Percentiles rank a stretch among this genome's conserved stretches.
phyloP scores from a whole-genome alignment of 2,329 filamentous ascomycete species.

The Neurospora crassa region DNA sequence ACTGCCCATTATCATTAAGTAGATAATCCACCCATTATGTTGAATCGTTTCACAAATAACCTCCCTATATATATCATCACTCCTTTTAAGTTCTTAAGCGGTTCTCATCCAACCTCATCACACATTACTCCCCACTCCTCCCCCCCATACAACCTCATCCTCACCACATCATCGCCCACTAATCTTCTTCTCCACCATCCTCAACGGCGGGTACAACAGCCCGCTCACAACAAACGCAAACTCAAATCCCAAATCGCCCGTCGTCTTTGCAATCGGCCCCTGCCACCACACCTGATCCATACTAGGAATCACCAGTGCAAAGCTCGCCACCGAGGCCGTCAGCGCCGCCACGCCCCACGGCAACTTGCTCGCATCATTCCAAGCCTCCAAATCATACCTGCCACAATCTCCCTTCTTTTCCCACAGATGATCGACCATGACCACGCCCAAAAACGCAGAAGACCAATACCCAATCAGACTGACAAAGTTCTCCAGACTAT shows the following conservation, averaged over 20 bases:
- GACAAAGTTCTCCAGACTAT: conserved; percentile 34
- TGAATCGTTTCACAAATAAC: background rate
- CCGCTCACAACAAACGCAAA: conserved; percentile 31
- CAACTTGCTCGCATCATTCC: conserved; percentile 17
- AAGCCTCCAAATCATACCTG: conserved; percentile 16
- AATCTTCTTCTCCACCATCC: conserved; percentile 23
- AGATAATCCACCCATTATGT: background rate
- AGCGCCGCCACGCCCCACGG: conserved; percentile 21
- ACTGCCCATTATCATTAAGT: background rate
- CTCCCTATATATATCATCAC: background rate
- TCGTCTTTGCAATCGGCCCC: conserved; percentile 31
- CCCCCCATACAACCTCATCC: background rate
- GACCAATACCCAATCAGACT: conserved; percentile 37
- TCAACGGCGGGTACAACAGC: conserved; percentile 31
- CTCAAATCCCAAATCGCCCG: conserved; percentile 38
- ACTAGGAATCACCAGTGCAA: conserved; percentile 27
- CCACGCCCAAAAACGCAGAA: conserved; percentile 30
- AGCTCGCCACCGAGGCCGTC: conserved; percentile 10
- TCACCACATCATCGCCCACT: conserved; percentile 8
- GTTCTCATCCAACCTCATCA: background rate
- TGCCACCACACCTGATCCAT: conserved; percentile 35
- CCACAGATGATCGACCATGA: conserved; percentile 24
- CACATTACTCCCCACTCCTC: background rate
- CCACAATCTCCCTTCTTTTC: conserved; percentile 16
- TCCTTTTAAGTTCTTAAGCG: background rate